phyloP scores from a whole-genome alignment of 1,139 yeast species.

The Lodderomyces metapsilosis region DNA sequence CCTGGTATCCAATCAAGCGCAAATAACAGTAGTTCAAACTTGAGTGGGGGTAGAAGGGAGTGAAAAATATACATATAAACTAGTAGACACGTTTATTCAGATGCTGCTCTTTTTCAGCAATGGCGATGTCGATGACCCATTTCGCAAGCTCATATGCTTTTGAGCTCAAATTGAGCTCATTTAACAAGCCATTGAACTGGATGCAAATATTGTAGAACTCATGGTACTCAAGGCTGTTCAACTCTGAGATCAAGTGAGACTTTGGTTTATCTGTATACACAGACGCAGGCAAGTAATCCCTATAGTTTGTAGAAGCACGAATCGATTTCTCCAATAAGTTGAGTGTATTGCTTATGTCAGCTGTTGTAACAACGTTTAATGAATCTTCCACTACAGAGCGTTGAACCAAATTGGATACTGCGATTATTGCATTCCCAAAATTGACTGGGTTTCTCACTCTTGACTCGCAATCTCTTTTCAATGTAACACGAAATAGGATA shows the following conservation, averaged over 20 bases:
- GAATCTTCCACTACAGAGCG: slow-evolving; percentile 66
- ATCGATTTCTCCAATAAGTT: slow-evolving; percentile 61
- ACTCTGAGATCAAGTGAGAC: slow-evolving; percentile 46
- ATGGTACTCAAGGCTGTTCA: slow-evolving; percentile 62
- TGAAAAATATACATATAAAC: slow-evolving; percentile 1
- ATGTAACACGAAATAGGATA: slow-evolving; percentile 44
- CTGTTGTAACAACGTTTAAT: slow-evolving; percentile 48
- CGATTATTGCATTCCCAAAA: slow-evolving; percentile 63
- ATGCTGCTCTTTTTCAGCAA: slow-evolving; percentile 43
- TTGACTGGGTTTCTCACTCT: slow-evolving; percentile 58
- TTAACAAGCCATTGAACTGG: slow-evolving; percentile 58
- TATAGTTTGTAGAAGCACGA: slow-evolving; percentile 37
- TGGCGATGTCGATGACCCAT: slow-evolving; percentile 69
- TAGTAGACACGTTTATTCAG: slow-evolving; percentile 3
- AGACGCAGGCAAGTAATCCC: slow-evolving; percentile 43
- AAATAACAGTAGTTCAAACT: slow-evolving; percentile 6
- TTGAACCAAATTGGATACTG: slow-evolving; percentile 56
- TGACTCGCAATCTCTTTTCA: slow-evolving; percentile 57
- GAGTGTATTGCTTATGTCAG: slow-evolving; percentile 55
- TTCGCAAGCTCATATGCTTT: slow-evolving; percentile 67
- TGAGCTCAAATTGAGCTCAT: slow-evolving; percentile 60
- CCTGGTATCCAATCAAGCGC: slow-evolving; percentile 16
- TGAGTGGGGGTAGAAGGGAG: slow-evolving; percentile 10
- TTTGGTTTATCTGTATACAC: slow-evolving; percentile 33
- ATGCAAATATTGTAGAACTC: slow-evolving; percentile 65